A percentile compares a stretch with the other conserved stretches of the same genome.
Evolutionary conservation across 2,329 filamentous ascomycete species (phyloP).

Genomic region (Penicillium sumatraense): DNA sequence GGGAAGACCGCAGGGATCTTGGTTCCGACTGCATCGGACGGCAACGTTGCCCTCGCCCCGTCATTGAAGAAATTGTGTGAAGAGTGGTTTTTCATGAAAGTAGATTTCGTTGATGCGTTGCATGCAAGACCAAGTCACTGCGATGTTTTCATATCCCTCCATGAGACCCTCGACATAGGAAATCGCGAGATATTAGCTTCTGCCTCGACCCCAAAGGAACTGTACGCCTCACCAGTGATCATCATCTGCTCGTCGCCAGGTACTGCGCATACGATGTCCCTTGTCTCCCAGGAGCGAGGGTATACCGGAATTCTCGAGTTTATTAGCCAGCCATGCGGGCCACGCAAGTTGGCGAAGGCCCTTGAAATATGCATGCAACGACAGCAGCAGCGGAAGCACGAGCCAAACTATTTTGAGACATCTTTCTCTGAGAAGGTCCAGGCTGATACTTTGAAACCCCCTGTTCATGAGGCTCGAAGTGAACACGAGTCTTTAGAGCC

Average conservation of each 20-base stretch:
- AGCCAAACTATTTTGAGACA: background rate
- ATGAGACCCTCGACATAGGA: slow-evolving; percentile 21
- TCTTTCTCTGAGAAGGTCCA: background rate
- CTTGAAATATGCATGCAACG: slow-evolving; percentile 3
- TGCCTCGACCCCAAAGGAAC: background rate
- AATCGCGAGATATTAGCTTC: slow-evolving; percentile 7
- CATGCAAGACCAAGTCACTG: slow-evolving; percentile 9
- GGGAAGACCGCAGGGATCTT: slow-evolving; percentile 26
- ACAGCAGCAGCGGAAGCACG: background rate
- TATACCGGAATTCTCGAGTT: slow-evolving; percentile 32
- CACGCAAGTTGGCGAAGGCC: slow-evolving; percentile 10
- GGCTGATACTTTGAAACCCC: background rate
- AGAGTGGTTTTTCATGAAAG: slow-evolving; percentile 23
- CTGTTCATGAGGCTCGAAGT: background rate
- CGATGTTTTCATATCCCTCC: slow-evolving; percentile 26
- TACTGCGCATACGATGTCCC: slow-evolving; percentile 24
- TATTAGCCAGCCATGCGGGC: slow-evolving; percentile 9
- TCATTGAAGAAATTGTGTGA: slow-evolving; percentile 25
- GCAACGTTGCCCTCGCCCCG: slow-evolving; percentile 12
- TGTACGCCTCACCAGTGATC: slow-evolving; percentile 21
- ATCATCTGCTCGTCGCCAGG: slow-evolving; percentile 33
- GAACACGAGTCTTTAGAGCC: background rate
- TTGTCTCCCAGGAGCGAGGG: slow-evolving; percentile 8
- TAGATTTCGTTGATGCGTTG: background rate
- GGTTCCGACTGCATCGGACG: slow-evolving; percentile 15